phyloP scores from a whole-genome alignment of 2,329 filamentous ascomycete genomes.

The Helotiales sp. region DNA sequence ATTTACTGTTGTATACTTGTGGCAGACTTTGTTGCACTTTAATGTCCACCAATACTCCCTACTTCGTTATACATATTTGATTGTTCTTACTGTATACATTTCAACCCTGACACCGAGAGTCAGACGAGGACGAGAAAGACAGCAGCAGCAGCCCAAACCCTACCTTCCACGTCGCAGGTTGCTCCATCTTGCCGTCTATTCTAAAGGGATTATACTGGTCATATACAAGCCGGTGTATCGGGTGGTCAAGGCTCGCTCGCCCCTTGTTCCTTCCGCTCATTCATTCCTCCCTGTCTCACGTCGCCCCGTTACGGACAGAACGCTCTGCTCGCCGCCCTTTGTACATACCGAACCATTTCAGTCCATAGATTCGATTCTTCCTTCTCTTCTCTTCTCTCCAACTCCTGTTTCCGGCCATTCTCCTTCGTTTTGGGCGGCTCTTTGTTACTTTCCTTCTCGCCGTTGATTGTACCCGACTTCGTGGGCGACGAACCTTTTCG shows the following conservation, averaged over 20 bases:
- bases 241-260: slow-evolving; percentile 12
- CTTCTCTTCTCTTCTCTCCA: slow-evolving; percentile 14
- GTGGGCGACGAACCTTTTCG: slow-evolving; percentile 26
- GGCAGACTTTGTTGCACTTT: not conserved
- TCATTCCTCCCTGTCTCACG: slow-evolving; percentile 16
- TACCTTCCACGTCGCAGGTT: slow-evolving; percentile 8
- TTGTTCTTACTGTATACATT: not conserved
- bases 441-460: slow-evolving; percentile 19
- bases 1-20: not conserved
- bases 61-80: not conserved
- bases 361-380: not conserved
- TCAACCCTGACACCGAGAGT: not conserved
- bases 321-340: not conserved
- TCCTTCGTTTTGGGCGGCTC: slow-evolving; percentile 14
- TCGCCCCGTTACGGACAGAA: not conserved
- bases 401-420: not conserved
- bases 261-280: slow-evolving; percentile 16
- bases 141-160: not conserved
- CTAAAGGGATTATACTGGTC: slow-evolving; percentile 12
- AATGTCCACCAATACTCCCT: not conserved
- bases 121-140: not conserved
- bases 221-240: slow-evolving; percentile 2
- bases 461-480: slow-evolving; percentile 15
- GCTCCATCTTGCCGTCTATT: not conserved
- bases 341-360: slow-evolving; percentile 15